Base-by-base conservation (phyloP, 2,329 filamentous ascomycete genomes). In the Trichoderma sp. region DNA sequence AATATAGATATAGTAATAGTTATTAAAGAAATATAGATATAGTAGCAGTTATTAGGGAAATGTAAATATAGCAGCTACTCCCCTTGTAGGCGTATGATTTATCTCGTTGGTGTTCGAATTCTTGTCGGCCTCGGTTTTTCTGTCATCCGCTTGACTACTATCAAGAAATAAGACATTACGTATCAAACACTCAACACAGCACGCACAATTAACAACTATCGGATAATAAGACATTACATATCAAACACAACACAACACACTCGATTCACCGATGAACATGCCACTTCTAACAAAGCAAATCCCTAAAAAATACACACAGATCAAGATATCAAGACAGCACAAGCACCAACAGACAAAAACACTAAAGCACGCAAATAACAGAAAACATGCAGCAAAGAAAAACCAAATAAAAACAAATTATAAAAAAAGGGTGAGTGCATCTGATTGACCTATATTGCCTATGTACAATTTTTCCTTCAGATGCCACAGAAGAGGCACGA, bases 381-480 rank as follows among this genome's bases (percentile, higher is more conserved):
- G 18, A 21, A 38, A 65, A 16, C 27, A 50, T 41, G n/a, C 35
- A 74, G 18, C n/a, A 64, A 27, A 14, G 33, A 41, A 53, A 59
- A n/a, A 12, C 33, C 29, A 27, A 35, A 33, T 21, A 18, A 16
- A 16, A 62, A 60, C n/a, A 38, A 21, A 41, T 35, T 35, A 27
- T 27, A 50, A 45, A 62, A 73, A 63, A 67, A 56, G 69, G 64
- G 68, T 73, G 75, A 76, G 60, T 75, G 72, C 65, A 75, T 76
- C 75, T 69, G 64, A 75, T 76, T 76, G 71, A 73, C 68, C 75
- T 76, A 68, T 67, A 68, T 75, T 74, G 69, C 62, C 69, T 77
- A 77, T 75, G 64, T 71, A 75, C 75, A 76, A 35, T 56, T 21
- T 71, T 71, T 38, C 59, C 45, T 75, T 72, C 63, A 71, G 64